Evolutionary conservation across 2,329 filamentous ascomycete genomes (phyloP), one percentile per base, ranked within the genome.

Genomic region (Neodidymelliopsis sp.): DNA sequence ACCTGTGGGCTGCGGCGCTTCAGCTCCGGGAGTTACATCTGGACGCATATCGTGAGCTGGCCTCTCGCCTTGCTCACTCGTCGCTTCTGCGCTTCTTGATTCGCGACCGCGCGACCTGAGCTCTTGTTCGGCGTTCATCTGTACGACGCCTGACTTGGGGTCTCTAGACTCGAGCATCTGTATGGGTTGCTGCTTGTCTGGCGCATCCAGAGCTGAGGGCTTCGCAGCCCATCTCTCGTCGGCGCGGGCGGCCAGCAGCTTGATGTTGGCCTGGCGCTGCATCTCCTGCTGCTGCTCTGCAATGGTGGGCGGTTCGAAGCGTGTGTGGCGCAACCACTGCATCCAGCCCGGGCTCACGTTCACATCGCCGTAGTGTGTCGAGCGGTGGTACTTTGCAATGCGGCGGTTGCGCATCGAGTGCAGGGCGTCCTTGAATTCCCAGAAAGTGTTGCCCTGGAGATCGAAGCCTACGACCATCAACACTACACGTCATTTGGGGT

Each of bases 251-350:
- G 84, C 84, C 16, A 86, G 77, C 39, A 81, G 63, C 65, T 84
- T 85, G 61, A 87, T 80, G 49, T 77, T 77, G n/a, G 74, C 71
- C 64, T 84, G 83, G 20, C 84, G 77, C 24, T 77, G 58, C 34
- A 85, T 55, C 49, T 87, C 84, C 35, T 77, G 73, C 53, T 79
- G 77, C 60, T 86, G 84, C 69, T 87, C 84, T 57, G 79, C 64
- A 38, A 87, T 65, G 2, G 78, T 77, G 0, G 84, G 84, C 2
- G 84, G 74, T 12, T 81, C 74, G 40, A 72, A 60, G 33, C 84
- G 82, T 8, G 84, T 83, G 58, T 86, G 78, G 60, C 84, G 82
- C 19, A 87, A 80, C 84, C 84, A 87, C 73, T 87, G 84, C 63
- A 85, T 82, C 84, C 84, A 87, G 79, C 84, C 81, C 41, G 84